Base-by-base conservation (phyloP, 169 alveolate genomes). In the Blepharisma undulans region DNA sequence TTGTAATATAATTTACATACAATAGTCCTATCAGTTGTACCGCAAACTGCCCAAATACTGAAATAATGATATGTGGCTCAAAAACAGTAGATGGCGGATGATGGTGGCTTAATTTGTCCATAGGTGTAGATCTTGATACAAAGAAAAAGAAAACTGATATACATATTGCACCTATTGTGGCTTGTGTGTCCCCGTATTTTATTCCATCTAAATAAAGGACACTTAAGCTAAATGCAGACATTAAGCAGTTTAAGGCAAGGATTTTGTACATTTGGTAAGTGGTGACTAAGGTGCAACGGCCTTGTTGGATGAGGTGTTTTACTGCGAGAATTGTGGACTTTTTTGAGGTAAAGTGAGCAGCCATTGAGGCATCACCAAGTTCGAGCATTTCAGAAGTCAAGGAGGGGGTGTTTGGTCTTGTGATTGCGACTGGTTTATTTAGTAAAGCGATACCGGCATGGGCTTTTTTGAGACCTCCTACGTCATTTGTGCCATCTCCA, bases 401-500 rank as follows among this genome's bases (percentile, higher is more conserved):
- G 7, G 36, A 22, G 10, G 36, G 36, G 29, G 71, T 21, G 34
- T 78, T 78, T 96, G 72, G 95, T 93, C 21, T 92, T 91, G 7
- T 92, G 95, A 84, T 92, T 88, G 59, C 89, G 5, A 87, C 30
- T 84, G 74, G 90, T 30, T 60, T 82, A 30, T 82, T 97, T 77
- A 99, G 94, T 71, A 99, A 94, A 27, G 99, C 99, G 8, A 99
- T 97, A 60, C 99, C 99, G 18, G 99, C 99, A 88, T 98, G 98
- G 12, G 99, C 99, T 72, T 98, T 98, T 91, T 99, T 99, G 81
- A 99, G 95, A 2, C 99, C 99, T n/a, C 99, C 99, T 78, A 99
- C 99, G 93, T 99, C 99, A 92, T 99, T 99, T 25, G 99, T 98
- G 2, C 99, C 99, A 95, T 99, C 99, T 16, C 99, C 99, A 94